Conservation (phyloP, 2,329 filamentous ascomycete species). For the Ustulina deusta region DNA sequence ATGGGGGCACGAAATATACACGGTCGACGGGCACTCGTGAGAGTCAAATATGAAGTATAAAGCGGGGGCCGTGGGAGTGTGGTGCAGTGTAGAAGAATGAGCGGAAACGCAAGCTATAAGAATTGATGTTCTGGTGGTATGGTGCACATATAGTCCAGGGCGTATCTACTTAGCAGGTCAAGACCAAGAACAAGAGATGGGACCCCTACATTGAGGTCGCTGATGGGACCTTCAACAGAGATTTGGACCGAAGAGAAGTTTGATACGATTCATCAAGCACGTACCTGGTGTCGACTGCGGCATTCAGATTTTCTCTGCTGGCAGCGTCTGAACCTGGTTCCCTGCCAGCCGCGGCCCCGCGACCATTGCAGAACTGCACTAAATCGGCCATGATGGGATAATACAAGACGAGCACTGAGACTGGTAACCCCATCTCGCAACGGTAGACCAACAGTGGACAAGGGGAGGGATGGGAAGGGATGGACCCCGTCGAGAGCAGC, state of each 20-base stretch:
- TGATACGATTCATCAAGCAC: slow-evolving; percentile 27
- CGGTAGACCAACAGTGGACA: slow-evolving; percentile 24
- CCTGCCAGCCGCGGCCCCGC: slow-evolving; percentile 23
- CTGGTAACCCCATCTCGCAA: slow-evolving; percentile 16
- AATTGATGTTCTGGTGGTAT: slow-evolving; percentile 33
- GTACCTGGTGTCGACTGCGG: slow-evolving; percentile 16
- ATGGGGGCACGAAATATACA: slow-evolving; percentile 34
- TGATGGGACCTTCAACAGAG: slow-evolving; percentile 23
- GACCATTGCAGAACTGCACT: slow-evolving; percentile 23
- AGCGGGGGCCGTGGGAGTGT: slow-evolving; percentile 25
- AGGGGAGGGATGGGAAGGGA: slow-evolving; percentile 23
- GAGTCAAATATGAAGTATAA: slow-evolving; percentile 43
- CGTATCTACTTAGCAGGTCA: slow-evolving; percentile 14
- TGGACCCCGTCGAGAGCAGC: slow-evolving; percentile 23
- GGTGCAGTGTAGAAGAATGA: slow-evolving; percentile 25
- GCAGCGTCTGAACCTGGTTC: slow-evolving; percentile 33
- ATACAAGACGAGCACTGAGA: slow-evolving; percentile 17
- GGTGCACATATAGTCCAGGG: slow-evolving; percentile 32
- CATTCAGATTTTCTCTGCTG: slow-evolving; percentile 25
- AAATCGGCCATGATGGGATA: slow-evolving; percentile 30
- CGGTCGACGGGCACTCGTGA: slow-evolving; percentile 33
- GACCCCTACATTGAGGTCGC: slow-evolving; percentile 31
- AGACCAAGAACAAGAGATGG: slow-evolving; percentile 23
- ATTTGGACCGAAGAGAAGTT: slow-evolving; percentile 22
- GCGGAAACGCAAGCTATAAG: slow-evolving; percentile 29